Evolutionary conservation across 1,284 basidiomycete genomes (phyloP), one percentile per base, ranked within the genome.

Genomic region (Ustilago bromivora): DNA sequence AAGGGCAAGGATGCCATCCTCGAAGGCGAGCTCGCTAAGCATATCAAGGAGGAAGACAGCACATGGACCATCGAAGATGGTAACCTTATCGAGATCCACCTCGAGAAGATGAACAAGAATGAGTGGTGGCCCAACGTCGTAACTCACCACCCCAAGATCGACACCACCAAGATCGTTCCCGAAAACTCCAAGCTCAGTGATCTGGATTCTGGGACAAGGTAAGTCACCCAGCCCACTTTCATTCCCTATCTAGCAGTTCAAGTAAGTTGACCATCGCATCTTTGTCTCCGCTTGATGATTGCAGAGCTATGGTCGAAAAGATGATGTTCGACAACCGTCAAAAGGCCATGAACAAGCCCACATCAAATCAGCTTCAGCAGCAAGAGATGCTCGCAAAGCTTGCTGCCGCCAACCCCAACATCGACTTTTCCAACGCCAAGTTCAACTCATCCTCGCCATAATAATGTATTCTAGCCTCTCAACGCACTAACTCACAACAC

Each of bases 261-360:
- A 41, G 7, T 41, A 6, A 19, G 13, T 15, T 46, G n/a, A 46
- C 43, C 59, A 17, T 47, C 28, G 31, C 17, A n/a, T 28, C 38
- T 15, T 11, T 35, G 6, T 28, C 31, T 2, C n/a, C 11, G 0
- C 19, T 53, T 57, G 17, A 34, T 51, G n/a, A 9, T 17, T 12
- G 43, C 55, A 93, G 96, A 80, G 94, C 94, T 0, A 94, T 99
- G 94, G 97, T 99, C 0, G 97, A 99, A 88, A 99, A 99, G 89
- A 99, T 99, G 97, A 99, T 99, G 96, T 98, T 95, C 82, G 97
- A 99, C 87, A 98, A 98, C 83, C 93, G 95, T 84, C 96, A 98
- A 87, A 97, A 95, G 90, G 94, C 96, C 92, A 91, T 97, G 90
- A 96, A 96, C 73, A 94, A 94, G 84, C 96, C 87, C 9, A 86